Conservation (phyloP, 2,329 filamentous ascomycete genomes). For the Stagonosporopsis rhizophila region DNA sequence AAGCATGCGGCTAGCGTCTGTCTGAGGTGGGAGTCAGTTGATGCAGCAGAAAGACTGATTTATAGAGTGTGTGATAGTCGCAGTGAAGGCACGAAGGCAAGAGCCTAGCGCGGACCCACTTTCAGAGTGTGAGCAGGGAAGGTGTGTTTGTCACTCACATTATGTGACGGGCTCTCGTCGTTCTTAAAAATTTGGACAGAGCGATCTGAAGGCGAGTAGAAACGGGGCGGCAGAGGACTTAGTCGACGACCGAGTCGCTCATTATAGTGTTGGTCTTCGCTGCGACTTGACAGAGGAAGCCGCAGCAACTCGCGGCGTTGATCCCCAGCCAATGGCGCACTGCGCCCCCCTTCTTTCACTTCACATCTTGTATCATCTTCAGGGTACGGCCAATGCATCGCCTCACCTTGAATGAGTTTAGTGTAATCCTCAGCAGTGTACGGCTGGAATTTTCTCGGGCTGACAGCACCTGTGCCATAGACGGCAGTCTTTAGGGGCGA, state of each 20-base stretch:
- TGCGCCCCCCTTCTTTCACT: conserved; percentile 17
- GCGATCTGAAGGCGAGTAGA: conserved; percentile 42
- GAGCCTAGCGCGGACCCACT: conserved; percentile 11
- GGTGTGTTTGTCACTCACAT: conserved; percentile 38
- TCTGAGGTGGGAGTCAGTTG: conserved; percentile 29
- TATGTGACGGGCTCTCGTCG: conserved; percentile 37
- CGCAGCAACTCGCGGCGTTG: conserved; percentile 5
- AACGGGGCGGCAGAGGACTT: conserved; percentile 32
- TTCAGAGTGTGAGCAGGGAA: conserved; percentile 13
- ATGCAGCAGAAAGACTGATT: neutral
- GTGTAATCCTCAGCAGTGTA: conserved; percentile 38
- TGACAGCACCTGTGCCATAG: conserved; percentile 21
- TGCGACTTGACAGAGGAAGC: conserved; percentile 23
- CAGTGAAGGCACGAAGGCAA: conserved; percentile 19
- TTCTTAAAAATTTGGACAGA: conserved; percentile 26
- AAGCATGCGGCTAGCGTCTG: conserved; percentile 32
- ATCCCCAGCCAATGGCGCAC: conserved; percentile 17
- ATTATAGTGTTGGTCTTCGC: conserved; percentile 22
- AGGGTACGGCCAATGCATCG: conserved; percentile 27
- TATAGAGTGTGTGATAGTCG: neutral
- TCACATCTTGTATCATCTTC: conserved; percentile 11
- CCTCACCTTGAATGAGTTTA: conserved; percentile 34
- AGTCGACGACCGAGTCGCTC: conserved; percentile 8
- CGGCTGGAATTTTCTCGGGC: conserved; percentile 35
- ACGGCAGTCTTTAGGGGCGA: conserved; percentile 19